Evolutionary conservation across 177 flowering plant species (phyloP).

Genomic region (Tripterygium wilfordii): DNA sequence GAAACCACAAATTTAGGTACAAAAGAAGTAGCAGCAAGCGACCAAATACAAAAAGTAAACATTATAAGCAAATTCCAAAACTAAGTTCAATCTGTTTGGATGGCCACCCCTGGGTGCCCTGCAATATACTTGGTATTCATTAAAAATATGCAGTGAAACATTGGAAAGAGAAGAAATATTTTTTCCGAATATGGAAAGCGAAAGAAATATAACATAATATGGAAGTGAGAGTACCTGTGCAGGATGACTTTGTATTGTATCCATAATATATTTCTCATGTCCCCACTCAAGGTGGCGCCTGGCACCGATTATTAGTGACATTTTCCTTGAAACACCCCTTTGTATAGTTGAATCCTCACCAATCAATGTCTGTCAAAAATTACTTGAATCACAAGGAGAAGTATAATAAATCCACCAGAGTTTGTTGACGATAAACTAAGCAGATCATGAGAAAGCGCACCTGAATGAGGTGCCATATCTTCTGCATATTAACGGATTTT

Average conservation of each 20-base stretch:
- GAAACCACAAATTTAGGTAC: too few species aligned
- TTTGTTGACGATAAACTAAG: background rate
- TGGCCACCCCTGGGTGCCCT: too few species aligned
- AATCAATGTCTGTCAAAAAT: constrained; percentile 45
- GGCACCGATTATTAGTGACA: constrained; percentile 83
- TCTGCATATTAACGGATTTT: constrained; percentile 90
- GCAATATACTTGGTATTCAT: too few species aligned
- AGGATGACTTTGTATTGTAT: constrained; percentile 93
- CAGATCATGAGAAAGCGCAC: constrained; percentile 22
- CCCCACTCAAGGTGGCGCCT: constrained; percentile 93
- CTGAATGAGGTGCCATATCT: constrained; percentile 94
- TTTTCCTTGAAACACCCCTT: constrained; percentile 54
- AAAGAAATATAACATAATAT: background rate
- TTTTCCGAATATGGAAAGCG: too few species aligned
- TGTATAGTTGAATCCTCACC: constrained; percentile 50
- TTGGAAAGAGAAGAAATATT: too few species aligned
- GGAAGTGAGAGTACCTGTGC: constrained; percentile 53
- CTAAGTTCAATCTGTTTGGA: too few species aligned
- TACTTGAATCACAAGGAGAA: background rate
- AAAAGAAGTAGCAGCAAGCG: too few species aligned
- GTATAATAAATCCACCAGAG: background rate
- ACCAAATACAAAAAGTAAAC: too few species aligned
- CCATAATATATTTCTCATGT: constrained; percentile 89
- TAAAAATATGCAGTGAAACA: too few species aligned
- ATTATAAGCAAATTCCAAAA: too few species aligned